These are phyloP conservation scores for Wallacemonas collosoma DNA, from an alignment of 208 protist genomes.

Conservation along the genomic window DNA sequence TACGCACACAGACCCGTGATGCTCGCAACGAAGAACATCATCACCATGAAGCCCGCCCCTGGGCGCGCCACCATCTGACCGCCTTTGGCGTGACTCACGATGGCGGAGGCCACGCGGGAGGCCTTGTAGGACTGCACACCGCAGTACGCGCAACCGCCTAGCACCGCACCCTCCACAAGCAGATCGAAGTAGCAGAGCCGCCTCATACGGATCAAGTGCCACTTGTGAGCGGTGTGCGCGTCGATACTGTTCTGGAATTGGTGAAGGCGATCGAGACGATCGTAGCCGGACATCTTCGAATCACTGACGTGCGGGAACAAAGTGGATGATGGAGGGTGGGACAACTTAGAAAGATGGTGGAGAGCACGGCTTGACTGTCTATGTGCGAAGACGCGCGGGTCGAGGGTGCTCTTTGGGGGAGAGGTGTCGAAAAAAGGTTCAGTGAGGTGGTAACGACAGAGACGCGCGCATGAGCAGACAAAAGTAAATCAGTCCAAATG, in stretches of 20 bases:
- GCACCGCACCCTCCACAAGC: constrained; percentile 9
- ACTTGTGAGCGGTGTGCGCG: constrained; percentile 15
- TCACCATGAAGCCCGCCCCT: background rate
- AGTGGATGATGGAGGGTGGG: background rate
- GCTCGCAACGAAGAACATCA: constrained; percentile 11
- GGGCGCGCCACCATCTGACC: background rate
- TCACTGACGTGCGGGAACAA: background rate
- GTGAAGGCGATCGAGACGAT: constrained; percentile 13
- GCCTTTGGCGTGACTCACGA: background rate
- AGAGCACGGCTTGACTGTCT: background rate
- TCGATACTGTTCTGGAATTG: constrained; percentile 15
- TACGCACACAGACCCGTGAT: constrained; percentile 15
- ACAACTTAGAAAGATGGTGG: background rate
- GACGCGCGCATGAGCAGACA: no score
- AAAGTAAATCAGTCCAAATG: no score
- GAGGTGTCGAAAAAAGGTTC: no score
- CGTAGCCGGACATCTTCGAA: constrained; percentile 9
- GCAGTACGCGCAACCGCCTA: constrained; percentile 11
- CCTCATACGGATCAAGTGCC: constrained; percentile 8
- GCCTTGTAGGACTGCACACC: constrained; percentile 5
- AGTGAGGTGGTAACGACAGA: no score
- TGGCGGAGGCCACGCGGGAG: background rate
- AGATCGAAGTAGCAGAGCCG: constrained; percentile 20
- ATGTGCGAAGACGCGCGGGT: background rate
- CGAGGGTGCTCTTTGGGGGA: no score